Evolutionary conservation across 2,329 filamentous ascomycete species (phyloP), one percentile per base, ranked within the genome.

Genomic region (Exophiala bonariae): DNA sequence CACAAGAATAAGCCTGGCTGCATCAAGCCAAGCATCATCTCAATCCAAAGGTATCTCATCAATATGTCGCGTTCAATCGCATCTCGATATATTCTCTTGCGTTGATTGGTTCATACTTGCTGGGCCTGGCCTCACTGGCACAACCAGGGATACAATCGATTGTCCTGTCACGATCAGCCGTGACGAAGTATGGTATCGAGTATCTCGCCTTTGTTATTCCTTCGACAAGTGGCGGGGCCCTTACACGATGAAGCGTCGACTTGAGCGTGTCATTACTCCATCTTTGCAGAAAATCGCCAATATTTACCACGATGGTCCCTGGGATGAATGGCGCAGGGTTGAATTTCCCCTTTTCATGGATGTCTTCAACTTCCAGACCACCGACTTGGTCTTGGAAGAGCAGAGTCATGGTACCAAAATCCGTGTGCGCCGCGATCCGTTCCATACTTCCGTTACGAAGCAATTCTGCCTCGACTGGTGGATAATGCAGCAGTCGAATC

Each of bases 261-360:
- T 69, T 74, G 55, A 77, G 76, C 13, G 61, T 68, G 55, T 78
- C 72, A 58, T 79, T 78, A 32, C 69, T 73, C 18, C 78, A 63
- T 9, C 74, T 66, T 68, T 76, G 74, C 63, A 78, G 64, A 44
- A 75, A 77, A 52, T 79, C 75, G 2, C 73, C 75, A 54, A 78
- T 77, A 47, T 78, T 78, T 23, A 79, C 72, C 1, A 78, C 73
- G 2, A 78, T 57, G 0, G 50, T 49, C 41, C 83, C 84, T 23
- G 82, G 75, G 47, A 95, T 90, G 0, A 89, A 90, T 4, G 81
- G 89, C 1, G 88, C 91, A 61, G 95, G 81, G 30, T 95, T 82
- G 60, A 91, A 96, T 0, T 77, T 80, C 1, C 87, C 88, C 32
- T 80, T 84, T 0, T 89, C 89, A 28, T 86, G 86, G 64, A 70